Evolutionary conservation across 116 monocot genomes (phyloP).

Genomic region (Phalaenopsis hybrid): DNA sequence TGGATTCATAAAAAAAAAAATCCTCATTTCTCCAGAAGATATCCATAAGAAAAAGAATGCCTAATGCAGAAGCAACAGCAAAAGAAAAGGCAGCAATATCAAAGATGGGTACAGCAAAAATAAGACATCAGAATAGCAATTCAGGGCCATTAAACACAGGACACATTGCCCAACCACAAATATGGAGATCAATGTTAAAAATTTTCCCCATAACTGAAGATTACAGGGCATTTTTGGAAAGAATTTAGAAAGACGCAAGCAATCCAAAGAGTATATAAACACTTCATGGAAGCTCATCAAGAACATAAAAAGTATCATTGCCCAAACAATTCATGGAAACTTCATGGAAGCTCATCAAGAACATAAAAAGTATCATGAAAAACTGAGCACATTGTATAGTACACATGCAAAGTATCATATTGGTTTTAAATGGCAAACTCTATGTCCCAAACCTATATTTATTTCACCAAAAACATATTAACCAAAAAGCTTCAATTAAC

Average conservation of each 20-base stretch:
- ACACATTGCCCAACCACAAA: too few species aligned
- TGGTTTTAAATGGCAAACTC: neutral
- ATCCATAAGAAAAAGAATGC: neutral
- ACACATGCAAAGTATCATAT: neutral
- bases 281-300: too few species aligned
- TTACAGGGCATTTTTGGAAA: too few species aligned
- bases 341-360: too few species aligned
- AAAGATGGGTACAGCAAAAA: neutral
- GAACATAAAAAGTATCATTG: too few species aligned
- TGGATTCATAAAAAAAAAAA: neutral
- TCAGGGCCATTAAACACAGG: neutral
- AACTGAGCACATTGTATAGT: neutral
- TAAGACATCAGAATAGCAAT: neutral
- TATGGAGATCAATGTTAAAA: too few species aligned
- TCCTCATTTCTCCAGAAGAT: neutral
- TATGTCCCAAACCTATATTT: neutral
- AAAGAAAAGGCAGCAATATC: neutral
- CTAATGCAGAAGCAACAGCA: neutral
- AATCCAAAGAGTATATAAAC: too few species aligned
- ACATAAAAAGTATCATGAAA: too few species aligned
- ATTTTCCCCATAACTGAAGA: too few species aligned
- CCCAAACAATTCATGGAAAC: too few species aligned
- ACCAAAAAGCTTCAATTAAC: neutral
- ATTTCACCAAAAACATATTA: neutral
- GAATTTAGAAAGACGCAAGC: too few species aligned